Evolutionary conservation across 768 basidiomycete genomes (phyloP).

Genomic region (Auricularia heimuer): DNA sequence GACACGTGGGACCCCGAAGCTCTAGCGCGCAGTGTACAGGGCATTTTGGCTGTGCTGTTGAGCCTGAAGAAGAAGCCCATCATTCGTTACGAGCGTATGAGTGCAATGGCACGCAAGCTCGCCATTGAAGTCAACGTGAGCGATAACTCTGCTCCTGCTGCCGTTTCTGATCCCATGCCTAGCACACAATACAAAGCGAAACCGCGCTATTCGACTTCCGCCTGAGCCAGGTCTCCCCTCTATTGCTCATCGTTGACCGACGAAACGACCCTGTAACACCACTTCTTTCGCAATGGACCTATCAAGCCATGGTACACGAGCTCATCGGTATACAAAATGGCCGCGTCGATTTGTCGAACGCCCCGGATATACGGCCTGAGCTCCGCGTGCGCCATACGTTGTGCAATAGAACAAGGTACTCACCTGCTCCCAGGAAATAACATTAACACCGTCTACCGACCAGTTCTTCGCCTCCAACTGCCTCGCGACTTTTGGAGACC

Average conservation of each 20-base stretch:
- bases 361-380: constrained; percentile 81
- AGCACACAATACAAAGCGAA: constrained; percentile 78
- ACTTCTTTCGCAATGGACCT: constrained; percentile 95
- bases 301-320: constrained; percentile 99
- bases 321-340: constrained; percentile 89
- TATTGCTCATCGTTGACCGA: constrained; percentile 87
- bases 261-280: constrained; percentile 97
- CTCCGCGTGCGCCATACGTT: constrained; percentile 49
- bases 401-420: not conserved
- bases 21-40: constrained; percentile 68
- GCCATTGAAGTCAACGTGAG: constrained; percentile 76
- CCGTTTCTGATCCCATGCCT: constrained; percentile 9
- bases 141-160: not conserved
- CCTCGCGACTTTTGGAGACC: constrained; percentile 90
- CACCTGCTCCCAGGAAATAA: constrained; percentile 62
- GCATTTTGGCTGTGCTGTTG: constrained; percentile 75
- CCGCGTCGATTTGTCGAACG: constrained; percentile 71
- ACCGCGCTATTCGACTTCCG: constrained; percentile 86
- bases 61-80: constrained; percentile 94
- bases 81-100: constrained; percentile 91
- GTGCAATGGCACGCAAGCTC: constrained; percentile 81
- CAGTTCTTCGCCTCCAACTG: constrained; percentile 89
- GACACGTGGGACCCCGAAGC: constrained; percentile 67
- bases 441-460: constrained; percentile 82
- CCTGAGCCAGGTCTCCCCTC: constrained; percentile 74